Evolutionary conservation across 768 basidiomycete species (phyloP), one percentile per base, ranked within the genome.

Genomic region (Panus rudis): DNA sequence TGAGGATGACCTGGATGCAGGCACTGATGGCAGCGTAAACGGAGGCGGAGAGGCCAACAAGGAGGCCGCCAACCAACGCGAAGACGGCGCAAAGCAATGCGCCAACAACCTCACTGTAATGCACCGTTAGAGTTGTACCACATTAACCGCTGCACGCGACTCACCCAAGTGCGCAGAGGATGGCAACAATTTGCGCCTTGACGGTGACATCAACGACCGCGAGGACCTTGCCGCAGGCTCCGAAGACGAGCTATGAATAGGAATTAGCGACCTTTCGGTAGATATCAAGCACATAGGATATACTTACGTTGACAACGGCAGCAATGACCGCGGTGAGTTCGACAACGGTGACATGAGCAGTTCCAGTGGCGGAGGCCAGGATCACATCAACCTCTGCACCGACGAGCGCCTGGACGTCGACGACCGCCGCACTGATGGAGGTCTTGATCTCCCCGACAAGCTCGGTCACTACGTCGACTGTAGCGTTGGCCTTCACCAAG

Each of bases 241-340:
- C 39, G 49, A 68, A 54, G 45, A 64, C 32, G 8, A 55, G 22
- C 63, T 65, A 31, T 8, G 4, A 34, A 10, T n/a, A 1, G n/a
- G 32, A 7, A 3, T 31, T 19, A 8, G 7, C 6, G n/a, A n/a
- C n/a, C n/a, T 6, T 49, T 6, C 43, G 37, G 3, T 4, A 25
- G 7, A 28, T 2, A 4, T 17, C 1, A 10, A n/a, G 34, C 16
- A n/a, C 16, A 3, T n/a, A 16, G 19, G 16, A 1, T n/a, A 19
- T 3, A 52, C 56, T 22, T 30, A 65, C 61, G 14, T 30, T 39
- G 5, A 64, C 7, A 19, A 57, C 45, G 21, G 11, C 42, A 16
- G 47, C 56, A 41, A 68, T 41, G 32, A 61, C 31, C 25, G 35
- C 2, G 3, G 57, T 59, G 23, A 69, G 39, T 3, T 52, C 50